Base-by-base conservation (phyloP, 441 rosid genomes). In the Erodium moschatum region DNA sequence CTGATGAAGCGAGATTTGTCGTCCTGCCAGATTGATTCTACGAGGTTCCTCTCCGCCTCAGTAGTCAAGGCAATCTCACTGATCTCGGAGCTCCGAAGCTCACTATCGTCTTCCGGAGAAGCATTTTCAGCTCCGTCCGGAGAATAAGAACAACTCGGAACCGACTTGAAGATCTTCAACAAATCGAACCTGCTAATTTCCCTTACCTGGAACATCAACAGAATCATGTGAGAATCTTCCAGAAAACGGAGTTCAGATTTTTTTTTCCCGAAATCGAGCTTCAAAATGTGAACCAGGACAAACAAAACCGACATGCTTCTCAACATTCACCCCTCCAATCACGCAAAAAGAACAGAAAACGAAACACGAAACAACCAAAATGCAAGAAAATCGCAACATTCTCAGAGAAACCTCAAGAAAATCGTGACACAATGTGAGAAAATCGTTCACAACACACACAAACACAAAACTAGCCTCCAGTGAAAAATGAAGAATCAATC, bases 1-100 rank as follows among this genome's bases (percentile, higher is more conserved):
- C 71, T 40, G 10, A 79, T 16, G 69, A 85, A 77, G 52, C 65
- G 77, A 1, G 75, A 60, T 76, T 74, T 87, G 73, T 87, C 77
- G 79, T 87, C 92, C 65, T 68, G 67, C 42, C 66, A 1, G 67
- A 91, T 35, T 44, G 89, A 73, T 19, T 82, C 79, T 21, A 84
- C 20, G 13, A 84, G 73, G 7, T 66, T 68, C 40, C 52, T 70
- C 18, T 74, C 81, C 4, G 76, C 35, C 9, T 70, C 83, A 31
- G 62, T 58, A 31, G 56, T 56, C 52, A 66, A 61, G 56, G 29
- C 21, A 24, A 16, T 10, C 29, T 65, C 58, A 46, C 40, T 64
- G 18, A 18, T 67, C 4, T 67, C 65, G 64, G 66, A 9, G 72
- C 31, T 68, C 27, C 66, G 69, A 33, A 69, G 68, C 42, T 61